A percentile compares a stretch with the other conserved stretches of the same genome.
phyloP scores from a whole-genome alignment of 129 eudicot species.

The Centaurea solstitialis region DNA sequence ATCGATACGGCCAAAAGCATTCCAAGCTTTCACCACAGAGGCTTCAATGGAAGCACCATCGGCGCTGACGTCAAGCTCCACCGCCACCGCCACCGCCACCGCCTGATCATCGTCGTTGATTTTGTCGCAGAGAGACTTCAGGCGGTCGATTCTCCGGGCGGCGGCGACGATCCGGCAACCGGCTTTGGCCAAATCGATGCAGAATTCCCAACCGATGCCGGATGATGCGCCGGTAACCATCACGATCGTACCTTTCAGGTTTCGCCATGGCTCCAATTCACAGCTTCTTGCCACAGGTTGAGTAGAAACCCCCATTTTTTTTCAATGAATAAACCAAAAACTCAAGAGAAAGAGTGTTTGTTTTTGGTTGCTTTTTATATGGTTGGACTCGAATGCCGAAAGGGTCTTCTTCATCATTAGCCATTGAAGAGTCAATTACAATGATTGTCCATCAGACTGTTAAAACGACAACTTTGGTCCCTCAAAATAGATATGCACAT shows the following conservation, averaged over 20 bases:
- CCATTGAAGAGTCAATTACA: background rate
- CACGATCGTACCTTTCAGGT: slow-evolving; percentile 39
- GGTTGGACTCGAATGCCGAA: background rate
- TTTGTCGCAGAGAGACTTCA: slow-evolving; percentile 37
- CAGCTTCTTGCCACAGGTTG: background rate
- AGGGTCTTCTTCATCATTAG: background rate
- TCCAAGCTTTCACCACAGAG: slow-evolving; percentile 39
- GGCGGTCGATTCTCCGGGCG: slow-evolving; percentile 41
- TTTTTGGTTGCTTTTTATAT: background rate
- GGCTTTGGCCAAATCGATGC: slow-evolving; percentile 43
- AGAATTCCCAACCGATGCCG: slow-evolving; percentile 42
- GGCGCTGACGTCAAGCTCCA: slow-evolving; percentile 42
- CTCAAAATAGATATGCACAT: background rate
- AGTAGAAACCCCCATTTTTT: slow-evolving; percentile 8
- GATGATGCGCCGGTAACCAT: slow-evolving; percentile 55
- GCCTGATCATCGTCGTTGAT: slow-evolving; percentile 13
- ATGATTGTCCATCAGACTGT: background rate
- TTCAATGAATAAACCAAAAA: background rate
- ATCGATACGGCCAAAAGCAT: slow-evolving; percentile 44
- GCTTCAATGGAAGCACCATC: slow-evolving; percentile 24
- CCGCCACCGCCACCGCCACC: slow-evolving; percentile 40
- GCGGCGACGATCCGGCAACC: slow-evolving; percentile 48
- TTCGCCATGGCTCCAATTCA: slow-evolving; percentile 23
- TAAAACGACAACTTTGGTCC: background rate
- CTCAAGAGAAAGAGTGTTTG: background rate